Evolutionary conservation across 2,329 filamentous ascomycete species (phyloP).

Genomic region (Apiospora sp.): DNA sequence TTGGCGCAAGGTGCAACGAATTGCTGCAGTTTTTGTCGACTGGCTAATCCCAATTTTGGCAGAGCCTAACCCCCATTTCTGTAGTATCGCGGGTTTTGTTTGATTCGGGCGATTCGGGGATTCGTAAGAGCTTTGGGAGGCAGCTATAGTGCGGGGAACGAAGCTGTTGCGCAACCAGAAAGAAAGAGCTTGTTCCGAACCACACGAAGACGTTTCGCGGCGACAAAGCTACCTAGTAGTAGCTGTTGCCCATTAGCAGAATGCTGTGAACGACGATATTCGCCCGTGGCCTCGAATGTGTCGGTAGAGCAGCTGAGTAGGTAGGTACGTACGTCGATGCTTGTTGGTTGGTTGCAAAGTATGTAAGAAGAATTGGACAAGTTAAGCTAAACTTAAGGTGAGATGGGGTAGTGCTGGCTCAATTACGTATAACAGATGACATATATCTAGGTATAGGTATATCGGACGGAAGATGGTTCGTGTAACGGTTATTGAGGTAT

Average conservation of each 20-base stretch:
- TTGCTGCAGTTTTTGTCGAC: constrained; percentile 4
- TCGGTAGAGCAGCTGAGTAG: background rate
- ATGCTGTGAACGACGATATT: background rate
- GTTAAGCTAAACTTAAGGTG: background rate
- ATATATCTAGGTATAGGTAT: background rate
- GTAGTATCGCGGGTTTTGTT: background rate
- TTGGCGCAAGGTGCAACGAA: background rate
- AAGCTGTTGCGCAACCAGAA: background rate
- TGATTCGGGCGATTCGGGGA: constrained; percentile 1
- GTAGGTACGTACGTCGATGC: background rate
- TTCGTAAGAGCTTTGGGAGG: background rate
- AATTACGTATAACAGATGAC: background rate
- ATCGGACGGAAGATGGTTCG: background rate
- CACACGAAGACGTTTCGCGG: background rate
- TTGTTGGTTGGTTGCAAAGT: constrained; percentile 6
- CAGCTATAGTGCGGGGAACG: constrained; percentile 14
- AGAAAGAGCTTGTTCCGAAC: background rate
- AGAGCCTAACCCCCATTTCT: constrained; percentile 13
- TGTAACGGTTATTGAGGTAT: constrained; percentile 2
- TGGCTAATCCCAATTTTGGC: constrained; percentile 10
- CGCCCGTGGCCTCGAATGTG: background rate
- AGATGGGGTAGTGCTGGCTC: background rate
- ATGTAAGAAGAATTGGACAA: background rate
- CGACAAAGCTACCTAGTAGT: background rate
- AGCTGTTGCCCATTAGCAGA: background rate